Percentiles rank a stretch among this genome's conserved stretches.
phyloP scores from a whole-genome alignment of 306 rosid genomes.

The Vigna radiata region DNA sequence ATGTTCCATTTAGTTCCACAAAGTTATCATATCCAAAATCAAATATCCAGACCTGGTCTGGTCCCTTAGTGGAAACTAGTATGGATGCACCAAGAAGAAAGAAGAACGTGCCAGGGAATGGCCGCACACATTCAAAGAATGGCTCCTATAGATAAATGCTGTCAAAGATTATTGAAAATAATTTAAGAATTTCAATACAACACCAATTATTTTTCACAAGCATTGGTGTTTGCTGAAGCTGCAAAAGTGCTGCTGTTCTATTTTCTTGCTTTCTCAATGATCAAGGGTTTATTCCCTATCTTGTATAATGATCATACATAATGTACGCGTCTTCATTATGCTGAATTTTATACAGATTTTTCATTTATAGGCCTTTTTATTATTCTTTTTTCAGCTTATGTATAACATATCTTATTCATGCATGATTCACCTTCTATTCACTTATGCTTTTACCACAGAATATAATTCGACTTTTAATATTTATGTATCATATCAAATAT shows the following conservation, averaged over 20 bases:
- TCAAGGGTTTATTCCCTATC: slow-evolving; percentile 55
- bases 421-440: no score
- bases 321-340: no score
- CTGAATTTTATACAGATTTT: no score
- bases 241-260: slow-evolving; percentile 60
- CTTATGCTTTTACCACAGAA: no score
- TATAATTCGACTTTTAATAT: no score
- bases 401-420: no score
- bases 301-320: slow-evolving; percentile 53
- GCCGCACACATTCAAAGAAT: slow-evolving; percentile 59
- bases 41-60: slow-evolving; percentile 92
- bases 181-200: slow-evolving; percentile 42
- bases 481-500: no score
- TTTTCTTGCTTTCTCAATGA: slow-evolving; percentile 49
- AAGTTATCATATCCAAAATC: slow-evolving; percentile 78
- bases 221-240: slow-evolving; percentile 53
- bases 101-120: slow-evolving; percentile 70
- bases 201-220: slow-evolving; percentile 55
- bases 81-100: slow-evolving; percentile 80
- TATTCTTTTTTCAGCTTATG: no score
- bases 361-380: no score
- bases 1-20: slow-evolving; percentile 87
- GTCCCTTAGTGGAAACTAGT: slow-evolving; percentile 80
- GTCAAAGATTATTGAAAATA: slow-evolving; percentile 38
- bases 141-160: slow-evolving; percentile 56